Conservation (phyloP, 352 stramenopile species). For the Phytopythium vexans region DNA sequence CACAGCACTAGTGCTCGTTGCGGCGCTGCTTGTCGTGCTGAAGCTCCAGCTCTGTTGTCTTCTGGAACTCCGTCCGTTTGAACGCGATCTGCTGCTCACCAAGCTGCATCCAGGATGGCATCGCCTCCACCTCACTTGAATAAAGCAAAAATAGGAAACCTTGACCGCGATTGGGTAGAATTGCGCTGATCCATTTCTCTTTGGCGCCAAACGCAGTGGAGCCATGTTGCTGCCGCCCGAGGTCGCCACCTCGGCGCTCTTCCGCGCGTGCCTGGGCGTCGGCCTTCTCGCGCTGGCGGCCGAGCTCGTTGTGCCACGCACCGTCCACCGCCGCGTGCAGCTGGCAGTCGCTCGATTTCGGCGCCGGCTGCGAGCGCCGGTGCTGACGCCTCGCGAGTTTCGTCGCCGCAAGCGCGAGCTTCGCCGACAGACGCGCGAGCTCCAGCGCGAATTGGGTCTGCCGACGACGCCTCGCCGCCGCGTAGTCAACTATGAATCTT, state of each 20-base stretch:
- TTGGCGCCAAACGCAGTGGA: no score
- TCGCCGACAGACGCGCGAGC: neutral
- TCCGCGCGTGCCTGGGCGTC: neutral
- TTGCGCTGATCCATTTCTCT: no score
- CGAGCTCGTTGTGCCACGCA: neutral
- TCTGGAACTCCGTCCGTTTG: neutral
- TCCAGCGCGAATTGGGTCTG: neutral
- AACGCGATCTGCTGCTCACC: no score
- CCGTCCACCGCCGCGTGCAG: neutral
- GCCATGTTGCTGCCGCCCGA: no score
- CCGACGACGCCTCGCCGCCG: no score
- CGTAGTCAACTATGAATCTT: no score
- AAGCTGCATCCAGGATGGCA: no score
- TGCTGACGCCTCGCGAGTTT: constrained; percentile 3
- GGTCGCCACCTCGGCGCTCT: neutral
- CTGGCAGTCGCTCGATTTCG: neutral
- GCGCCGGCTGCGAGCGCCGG: neutral
- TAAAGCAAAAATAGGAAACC: no score
- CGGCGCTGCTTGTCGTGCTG: neutral
- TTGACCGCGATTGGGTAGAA: no score
- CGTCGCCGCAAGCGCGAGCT: constrained; percentile 3
- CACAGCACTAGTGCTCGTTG: no score
- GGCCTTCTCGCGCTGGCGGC: neutral
- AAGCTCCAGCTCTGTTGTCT: neutral
- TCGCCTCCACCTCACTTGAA: no score